Base-by-base conservation (phyloP, 257 asterid genomes). In the Solanum neorickii region DNA sequence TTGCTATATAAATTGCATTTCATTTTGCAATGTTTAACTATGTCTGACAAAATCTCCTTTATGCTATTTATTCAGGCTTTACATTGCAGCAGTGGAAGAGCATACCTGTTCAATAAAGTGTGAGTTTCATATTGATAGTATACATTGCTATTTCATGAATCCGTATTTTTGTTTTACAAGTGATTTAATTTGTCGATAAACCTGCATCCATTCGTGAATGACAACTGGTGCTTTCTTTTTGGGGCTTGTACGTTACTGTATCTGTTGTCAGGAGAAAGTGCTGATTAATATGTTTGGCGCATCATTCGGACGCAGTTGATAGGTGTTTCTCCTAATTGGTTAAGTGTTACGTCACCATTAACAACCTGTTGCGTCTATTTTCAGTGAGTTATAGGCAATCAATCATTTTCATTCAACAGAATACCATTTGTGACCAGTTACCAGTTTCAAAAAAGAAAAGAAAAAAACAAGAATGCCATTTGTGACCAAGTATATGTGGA, bases 71-170 rank as follows among this genome's bases (percentile, higher is more conserved):
- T 80, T 75, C 95, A 96, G 99, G 89, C 91, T 76, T 93, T 96
- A 84, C 97, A 92, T 86, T 87, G 96, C 88, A 95, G 93, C 87
- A 92, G 94, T 87, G 98, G 99, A 88, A 95, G 94, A 90, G 99
- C 99, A 3, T 95, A 93, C 91, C 92, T 95, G 83, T 93, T 95
- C 91, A 95, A 88, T 87, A 91, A 89, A 13, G 96, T 87, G 99
- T 96, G 90, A 95, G 99, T 90, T 27, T 66, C 5, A 14, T 41
- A 52, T 15, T 66, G 65, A 77, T 86, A 35, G 7, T n/a, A 52
- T 29, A 3, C 29, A 21, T 12, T 72, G n/a, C 74, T 37, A 31
- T 70, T 31, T 59, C 49, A 47, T 20, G 59, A 47, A n/a, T 47
- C 39, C 9, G 8, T 33, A n/a, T 77, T 14, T 47, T 82, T 5